Percentiles rank a stretch among this genome's conserved stretches.
Conservation (phyloP, 345 rosid species). For the Garcia nutans region DNA sequence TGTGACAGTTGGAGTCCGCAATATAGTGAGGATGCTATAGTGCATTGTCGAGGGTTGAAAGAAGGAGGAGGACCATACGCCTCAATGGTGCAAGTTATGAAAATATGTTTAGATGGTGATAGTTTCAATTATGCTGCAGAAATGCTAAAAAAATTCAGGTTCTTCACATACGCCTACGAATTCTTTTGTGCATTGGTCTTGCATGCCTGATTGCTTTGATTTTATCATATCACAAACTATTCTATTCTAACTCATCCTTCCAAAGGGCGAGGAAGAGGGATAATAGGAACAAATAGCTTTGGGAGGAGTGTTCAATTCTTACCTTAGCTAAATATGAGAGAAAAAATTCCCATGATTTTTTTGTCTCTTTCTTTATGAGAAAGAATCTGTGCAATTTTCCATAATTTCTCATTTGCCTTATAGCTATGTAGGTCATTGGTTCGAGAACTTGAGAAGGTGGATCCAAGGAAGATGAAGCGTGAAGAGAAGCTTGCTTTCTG, state of each 20-base stretch:
- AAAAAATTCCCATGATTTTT: background rate
- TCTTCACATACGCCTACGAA: constrained; percentile 13
- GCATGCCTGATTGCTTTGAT: background rate
- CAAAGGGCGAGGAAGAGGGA: background rate
- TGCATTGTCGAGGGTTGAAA: constrained; percentile 36
- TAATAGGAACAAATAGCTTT: background rate
- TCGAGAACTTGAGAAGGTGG: constrained; percentile 69
- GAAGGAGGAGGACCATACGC: constrained; percentile 45
- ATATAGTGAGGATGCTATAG: constrained; percentile 42
- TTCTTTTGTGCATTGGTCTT: background rate
- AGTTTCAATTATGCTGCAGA: constrained; percentile 56
- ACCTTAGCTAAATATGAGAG: background rate
- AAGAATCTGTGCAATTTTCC: background rate
- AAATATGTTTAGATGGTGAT: constrained; percentile 53
- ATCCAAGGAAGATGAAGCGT: constrained; percentile 72
- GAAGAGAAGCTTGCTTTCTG: constrained; percentile 96
- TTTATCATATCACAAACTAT: background rate
- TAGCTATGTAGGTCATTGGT: constrained; percentile 57
- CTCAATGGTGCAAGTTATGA: constrained; percentile 53
- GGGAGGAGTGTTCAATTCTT: background rate
- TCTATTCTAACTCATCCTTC: background rate
- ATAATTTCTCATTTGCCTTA: constrained; percentile 17
- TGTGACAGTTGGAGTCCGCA: constrained; percentile 59
- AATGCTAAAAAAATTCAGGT: constrained; percentile 78
- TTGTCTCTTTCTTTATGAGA: background rate